These are phyloP conservation scores for Colletotrichum siamense DNA, from an alignment of 2,329 filamentous ascomycete genomes.

Conservation along the genomic window DNA sequence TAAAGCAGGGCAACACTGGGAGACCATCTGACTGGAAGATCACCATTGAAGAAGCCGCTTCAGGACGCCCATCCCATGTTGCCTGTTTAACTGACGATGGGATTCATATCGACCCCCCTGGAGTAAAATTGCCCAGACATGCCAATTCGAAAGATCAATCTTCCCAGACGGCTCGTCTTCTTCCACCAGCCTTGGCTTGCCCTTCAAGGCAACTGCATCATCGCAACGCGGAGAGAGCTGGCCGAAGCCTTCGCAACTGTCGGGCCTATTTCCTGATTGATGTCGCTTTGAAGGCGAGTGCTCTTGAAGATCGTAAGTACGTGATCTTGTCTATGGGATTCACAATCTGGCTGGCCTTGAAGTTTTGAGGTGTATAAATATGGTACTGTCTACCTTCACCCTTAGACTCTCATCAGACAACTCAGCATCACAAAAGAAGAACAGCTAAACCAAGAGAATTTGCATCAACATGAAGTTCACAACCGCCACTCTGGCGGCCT, in stretches of 20 bases:
- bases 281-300: background rate
- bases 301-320: background rate
- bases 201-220: background rate
- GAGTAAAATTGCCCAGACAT: background rate
- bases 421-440: background rate
- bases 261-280: conserved; percentile 42
- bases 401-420: background rate
- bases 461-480: conserved; percentile 39
- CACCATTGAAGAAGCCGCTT: background rate
- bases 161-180: background rate
- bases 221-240: conserved; percentile 30
- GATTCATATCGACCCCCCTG: background rate
- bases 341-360: background rate
- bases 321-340: background rate
- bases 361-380: background rate
- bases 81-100: background rate
- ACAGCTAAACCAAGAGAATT: background rate
- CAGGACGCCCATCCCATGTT: background rate
- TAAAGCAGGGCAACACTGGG: background rate
- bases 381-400: too few species aligned
- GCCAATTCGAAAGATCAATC: background rate
- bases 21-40: background rate
- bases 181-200: background rate
- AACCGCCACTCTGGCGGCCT: conserved; percentile 37
- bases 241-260: conserved; percentile 29